phyloP scores from a whole-genome alignment of 2,329 filamentous ascomycete genomes.

The Penicillium sp. region DNA sequence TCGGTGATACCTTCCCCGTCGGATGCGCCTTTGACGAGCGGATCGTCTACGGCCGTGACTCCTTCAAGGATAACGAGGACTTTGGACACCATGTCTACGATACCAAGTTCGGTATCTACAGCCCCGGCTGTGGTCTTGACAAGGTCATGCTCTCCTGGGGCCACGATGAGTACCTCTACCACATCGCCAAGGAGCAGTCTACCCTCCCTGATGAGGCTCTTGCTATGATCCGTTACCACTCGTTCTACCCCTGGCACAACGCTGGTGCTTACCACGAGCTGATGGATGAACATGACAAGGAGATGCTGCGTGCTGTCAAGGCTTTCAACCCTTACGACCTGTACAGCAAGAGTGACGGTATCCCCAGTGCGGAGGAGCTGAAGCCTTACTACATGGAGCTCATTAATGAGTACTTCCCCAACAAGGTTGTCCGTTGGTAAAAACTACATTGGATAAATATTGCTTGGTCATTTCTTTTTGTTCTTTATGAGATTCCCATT shows the following conservation, averaged over 20 bases:
- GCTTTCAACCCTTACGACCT: slow-evolving; percentile 91
- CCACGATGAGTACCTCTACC: slow-evolving; percentile 60
- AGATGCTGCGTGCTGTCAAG: slow-evolving; percentile 76
- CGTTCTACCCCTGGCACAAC: slow-evolving; percentile 89
- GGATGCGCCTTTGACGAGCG: slow-evolving; percentile 58
- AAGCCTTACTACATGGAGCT: slow-evolving; percentile 77
- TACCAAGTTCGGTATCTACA: slow-evolving; percentile 78
- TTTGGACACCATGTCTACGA: slow-evolving; percentile 68
- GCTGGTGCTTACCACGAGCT: slow-evolving; percentile 77
- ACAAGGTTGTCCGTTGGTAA: slow-evolving; percentile 69
- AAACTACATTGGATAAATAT: not conserved
- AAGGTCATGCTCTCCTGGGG: slow-evolving; percentile 91
- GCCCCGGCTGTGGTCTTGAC: slow-evolving; percentile 74
- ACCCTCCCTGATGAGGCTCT: slow-evolving; percentile 77
- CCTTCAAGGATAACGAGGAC: slow-evolving; percentile 77
- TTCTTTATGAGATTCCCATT: slow-evolving; percentile 21
- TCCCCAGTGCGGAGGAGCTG: slow-evolving; percentile 72
- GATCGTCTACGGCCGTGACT: slow-evolving; percentile 76
- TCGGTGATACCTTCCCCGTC: slow-evolving; percentile 61
- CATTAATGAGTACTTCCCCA: slow-evolving; percentile 72
- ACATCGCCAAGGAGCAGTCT: slow-evolving; percentile 80
- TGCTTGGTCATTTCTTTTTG: not conserved
- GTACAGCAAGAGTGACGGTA: slow-evolving; percentile 85
- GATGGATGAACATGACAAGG: slow-evolving; percentile 79
- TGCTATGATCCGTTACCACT: slow-evolving; percentile 92